These are phyloP conservation scores for Sanghuangporus sanghuang DNA, from an alignment of 1,284 basidiomycete species.

Conservation along the genomic window DNA sequence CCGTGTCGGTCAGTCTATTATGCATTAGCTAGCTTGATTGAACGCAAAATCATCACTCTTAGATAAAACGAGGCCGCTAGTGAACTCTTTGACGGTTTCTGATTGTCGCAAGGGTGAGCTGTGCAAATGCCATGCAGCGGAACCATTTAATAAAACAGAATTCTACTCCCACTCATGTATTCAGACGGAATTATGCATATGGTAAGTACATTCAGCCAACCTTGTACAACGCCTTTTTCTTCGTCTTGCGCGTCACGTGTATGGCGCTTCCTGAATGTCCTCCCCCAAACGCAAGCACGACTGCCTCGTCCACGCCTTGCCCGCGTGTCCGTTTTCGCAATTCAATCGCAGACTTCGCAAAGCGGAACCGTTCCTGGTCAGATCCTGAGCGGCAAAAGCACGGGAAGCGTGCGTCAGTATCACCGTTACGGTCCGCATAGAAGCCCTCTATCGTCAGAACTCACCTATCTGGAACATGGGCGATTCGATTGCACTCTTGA, in stretches of 20 bases:
- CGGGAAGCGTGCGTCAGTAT: slow-evolving; percentile 7
- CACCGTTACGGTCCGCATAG: not conserved
- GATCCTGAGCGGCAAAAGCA: slow-evolving; percentile 42
- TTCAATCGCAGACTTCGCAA: slow-evolving; percentile 84
- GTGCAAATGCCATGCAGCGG: not conserved
- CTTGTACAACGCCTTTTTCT: slow-evolving; percentile 81
- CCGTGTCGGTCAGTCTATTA: not conserved
- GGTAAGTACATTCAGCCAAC: slow-evolving; percentile 55
- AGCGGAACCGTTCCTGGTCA: slow-evolving; percentile 82
- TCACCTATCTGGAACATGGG: slow-evolving; percentile 71
- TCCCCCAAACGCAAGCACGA: slow-evolving; percentile 80
- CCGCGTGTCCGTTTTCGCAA: slow-evolving; percentile 67
- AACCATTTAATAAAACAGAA: not conserved
- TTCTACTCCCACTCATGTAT: slow-evolving; percentile 14
- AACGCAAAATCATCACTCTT: slow-evolving; percentile 10
- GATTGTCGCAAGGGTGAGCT: not conserved
- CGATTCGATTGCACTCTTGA: slow-evolving; percentile 74
- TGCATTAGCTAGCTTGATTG: not conserved
- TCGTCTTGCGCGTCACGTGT: slow-evolving; percentile 80
- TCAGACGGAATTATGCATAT: slow-evolving; percentile 1
- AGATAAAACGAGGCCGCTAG: not conserved
- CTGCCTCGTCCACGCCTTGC: slow-evolving; percentile 69
- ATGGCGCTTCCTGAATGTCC: slow-evolving; percentile 67
- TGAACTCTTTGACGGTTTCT: not conserved
- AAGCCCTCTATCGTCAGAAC: slow-evolving; percentile 25